phyloP scores from a whole-genome alignment of 345 rosid species.

The Excoecaria agallocha region DNA sequence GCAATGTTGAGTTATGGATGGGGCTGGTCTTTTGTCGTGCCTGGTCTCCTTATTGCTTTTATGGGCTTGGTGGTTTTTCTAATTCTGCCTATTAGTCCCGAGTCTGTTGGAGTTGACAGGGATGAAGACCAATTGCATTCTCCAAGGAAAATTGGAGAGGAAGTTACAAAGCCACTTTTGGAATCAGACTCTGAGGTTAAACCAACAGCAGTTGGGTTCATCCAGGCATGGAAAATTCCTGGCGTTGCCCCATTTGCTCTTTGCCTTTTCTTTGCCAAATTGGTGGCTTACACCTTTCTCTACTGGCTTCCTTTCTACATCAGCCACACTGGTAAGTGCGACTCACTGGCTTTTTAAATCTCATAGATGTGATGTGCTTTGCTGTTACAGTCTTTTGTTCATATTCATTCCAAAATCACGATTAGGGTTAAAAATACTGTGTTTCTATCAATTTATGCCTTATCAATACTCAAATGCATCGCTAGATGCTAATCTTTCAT shows the following conservation, averaged over 20 bases:
- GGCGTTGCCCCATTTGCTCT: conserved; percentile 94
- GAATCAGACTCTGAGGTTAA: conserved; percentile 32
- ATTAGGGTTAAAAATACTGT: neutral
- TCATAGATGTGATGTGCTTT: neutral
- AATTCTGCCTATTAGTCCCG: conserved; percentile 73
- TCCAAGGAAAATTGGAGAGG: conserved; percentile 48
- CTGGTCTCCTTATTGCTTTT: conserved; percentile 58
- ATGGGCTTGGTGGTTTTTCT: conserved; percentile 61
- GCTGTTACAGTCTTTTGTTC: neutral
- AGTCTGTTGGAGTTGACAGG: conserved; percentile 56
- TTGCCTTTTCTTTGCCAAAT: conserved; percentile 89
- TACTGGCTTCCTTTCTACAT: conserved; percentile 98
- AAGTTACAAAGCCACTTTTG: conserved; percentile 49
- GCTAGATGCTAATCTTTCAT: neutral
- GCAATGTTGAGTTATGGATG: conserved; percentile 77
- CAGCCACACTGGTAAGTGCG: conserved; percentile 73
- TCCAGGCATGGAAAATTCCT: conserved; percentile 92
- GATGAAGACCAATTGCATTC: conserved; percentile 50
- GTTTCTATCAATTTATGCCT: neutral
- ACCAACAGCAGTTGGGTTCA: conserved; percentile 75
- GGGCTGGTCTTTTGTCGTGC: conserved; percentile 96
- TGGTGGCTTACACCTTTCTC: conserved; percentile 95
- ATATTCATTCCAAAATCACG: too few relatives aligned
- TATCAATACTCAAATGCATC: neutral
- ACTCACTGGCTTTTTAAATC: neutral